These are phyloP conservation scores for Lecanicillium sp. DNA, from an alignment of 2,329 filamentous ascomycete genomes.

Conservation along the genomic window DNA sequence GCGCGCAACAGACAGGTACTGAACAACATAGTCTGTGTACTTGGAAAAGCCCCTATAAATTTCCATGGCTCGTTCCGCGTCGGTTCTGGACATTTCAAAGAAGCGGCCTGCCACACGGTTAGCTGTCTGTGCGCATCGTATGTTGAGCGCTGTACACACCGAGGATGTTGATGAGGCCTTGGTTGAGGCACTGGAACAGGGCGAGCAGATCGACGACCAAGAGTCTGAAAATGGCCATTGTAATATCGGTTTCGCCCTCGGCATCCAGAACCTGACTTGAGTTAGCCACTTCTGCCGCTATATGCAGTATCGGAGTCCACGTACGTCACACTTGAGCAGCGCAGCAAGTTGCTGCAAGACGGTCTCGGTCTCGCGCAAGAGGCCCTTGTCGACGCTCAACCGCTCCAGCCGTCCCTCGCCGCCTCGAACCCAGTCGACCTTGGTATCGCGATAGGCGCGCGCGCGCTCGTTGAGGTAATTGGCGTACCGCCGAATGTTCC, in stretches of 20 bases:
- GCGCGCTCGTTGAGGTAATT: constrained; percentile 80
- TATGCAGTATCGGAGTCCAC: constrained; percentile 26
- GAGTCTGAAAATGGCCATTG: constrained; percentile 85
- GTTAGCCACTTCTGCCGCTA: constrained; percentile 10
- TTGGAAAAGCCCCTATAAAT: constrained; percentile 90
- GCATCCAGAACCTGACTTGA: constrained; percentile 65
- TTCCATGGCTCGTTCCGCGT: constrained; percentile 83
- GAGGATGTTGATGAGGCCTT: constrained; percentile 93
- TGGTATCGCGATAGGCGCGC: constrained; percentile 74
- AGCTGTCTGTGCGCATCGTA: constrained; percentile 8
- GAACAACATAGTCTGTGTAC: constrained; percentile 88
- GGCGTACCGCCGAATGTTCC: constrained; percentile 88
- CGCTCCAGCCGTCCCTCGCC: constrained; percentile 80
- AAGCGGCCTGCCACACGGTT: constrained; percentile 65
- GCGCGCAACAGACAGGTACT: constrained; percentile 79
- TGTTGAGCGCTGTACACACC: constrained; percentile 48
- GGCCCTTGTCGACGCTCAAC: constrained; percentile 82
- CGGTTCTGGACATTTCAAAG: constrained; percentile 94
- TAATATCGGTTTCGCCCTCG: constrained; percentile 94
- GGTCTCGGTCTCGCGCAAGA: constrained; percentile 83
- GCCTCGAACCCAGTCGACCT: constrained; percentile 81
- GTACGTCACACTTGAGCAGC: constrained; percentile 81
- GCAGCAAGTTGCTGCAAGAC: constrained; percentile 85
- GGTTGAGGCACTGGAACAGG: constrained; percentile 91
- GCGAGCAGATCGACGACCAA: constrained; percentile 84